Conservation (phyloP, 192 early-diverging fungal genomes). For the Oehlia diaphana region DNA sequence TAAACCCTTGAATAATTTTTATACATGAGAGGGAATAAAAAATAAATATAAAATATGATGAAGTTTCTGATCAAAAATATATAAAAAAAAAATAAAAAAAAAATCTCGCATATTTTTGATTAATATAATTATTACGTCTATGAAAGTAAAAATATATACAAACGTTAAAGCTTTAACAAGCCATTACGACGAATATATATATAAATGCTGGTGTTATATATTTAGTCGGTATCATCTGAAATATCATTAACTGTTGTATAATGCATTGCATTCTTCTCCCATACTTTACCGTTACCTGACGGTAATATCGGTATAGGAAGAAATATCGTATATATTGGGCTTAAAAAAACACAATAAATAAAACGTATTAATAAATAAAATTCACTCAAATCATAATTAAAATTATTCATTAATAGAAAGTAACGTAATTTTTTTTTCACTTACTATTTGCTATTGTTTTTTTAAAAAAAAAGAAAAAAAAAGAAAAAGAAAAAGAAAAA, state of each 20-base stretch:
- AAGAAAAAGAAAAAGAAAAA: not conserved
- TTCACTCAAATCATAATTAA: not conserved
- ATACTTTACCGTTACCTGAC: slow-evolving; percentile 46
- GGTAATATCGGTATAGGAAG: slow-evolving; percentile 53
- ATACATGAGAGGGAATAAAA: no score
- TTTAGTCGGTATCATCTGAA: slow-evolving; percentile 18
- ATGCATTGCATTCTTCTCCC: slow-evolving; percentile 35
- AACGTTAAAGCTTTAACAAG: not conserved
- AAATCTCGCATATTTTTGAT: not conserved
- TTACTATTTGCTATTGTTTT: slow-evolving; percentile 14
- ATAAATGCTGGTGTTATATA: not conserved
- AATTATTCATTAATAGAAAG: not conserved
- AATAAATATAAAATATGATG: not conserved
- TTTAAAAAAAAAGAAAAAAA: not conserved
- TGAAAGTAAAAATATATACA: not conserved
- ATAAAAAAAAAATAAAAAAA: not conserved
- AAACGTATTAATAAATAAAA: not conserved
- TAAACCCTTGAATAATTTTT: not conserved
- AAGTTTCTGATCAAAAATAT: not conserved
- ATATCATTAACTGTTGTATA: slow-evolving; percentile 14
- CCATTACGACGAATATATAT: not conserved
- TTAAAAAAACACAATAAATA: slow-evolving; percentile 15
- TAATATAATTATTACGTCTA: not conserved
- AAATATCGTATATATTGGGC: slow-evolving; percentile 53
- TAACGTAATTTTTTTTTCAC: not conserved